Conservation (phyloP, 768 basidiomycete species). For the Mrakia blollopis region DNA sequence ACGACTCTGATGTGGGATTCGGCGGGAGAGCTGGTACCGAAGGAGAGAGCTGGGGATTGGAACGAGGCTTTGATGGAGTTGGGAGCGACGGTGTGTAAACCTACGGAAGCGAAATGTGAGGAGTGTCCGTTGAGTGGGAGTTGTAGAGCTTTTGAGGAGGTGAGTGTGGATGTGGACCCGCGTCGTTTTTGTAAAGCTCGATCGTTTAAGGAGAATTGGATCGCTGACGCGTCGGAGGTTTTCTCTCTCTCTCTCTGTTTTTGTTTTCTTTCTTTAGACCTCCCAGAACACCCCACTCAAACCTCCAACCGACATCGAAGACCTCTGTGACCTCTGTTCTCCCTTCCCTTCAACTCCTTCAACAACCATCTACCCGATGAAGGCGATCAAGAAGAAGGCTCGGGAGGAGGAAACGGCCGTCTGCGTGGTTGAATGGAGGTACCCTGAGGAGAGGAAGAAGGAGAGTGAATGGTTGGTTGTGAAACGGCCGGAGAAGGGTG, state of each 20-base stretch:
- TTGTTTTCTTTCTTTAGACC: neutral
- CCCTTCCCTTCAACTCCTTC: conserved; percentile 19
- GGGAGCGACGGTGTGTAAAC: conserved; percentile 30
- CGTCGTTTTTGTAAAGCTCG: too few species aligned
- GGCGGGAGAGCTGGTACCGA: conserved; percentile 21
- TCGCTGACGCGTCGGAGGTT: neutral
- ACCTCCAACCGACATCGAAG: conserved; percentile 26
- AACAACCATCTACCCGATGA: conserved; percentile 20
- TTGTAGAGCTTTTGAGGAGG: conserved; percentile 22
- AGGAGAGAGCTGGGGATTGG: conserved; percentile 21
- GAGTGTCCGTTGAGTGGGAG: conserved; percentile 22
- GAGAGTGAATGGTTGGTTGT: conserved; percentile 25
- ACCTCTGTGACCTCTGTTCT: conserved; percentile 27
- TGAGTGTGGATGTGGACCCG: neutral
- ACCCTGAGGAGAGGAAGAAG: neutral
- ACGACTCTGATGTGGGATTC: conserved; percentile 1
- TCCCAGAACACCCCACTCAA: neutral
- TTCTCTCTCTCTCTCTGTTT: neutral
- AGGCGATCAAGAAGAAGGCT: conserved; percentile 27
- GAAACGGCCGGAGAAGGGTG: conserved; percentile 32
- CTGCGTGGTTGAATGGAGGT: conserved; percentile 23
- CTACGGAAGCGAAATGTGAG: conserved; percentile 28
- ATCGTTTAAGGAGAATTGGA: too few species aligned
- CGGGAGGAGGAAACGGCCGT: conserved; percentile 22
- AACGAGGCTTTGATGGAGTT: conserved; percentile 33